Evolutionary conservation across 139 green algal species (phyloP).

Genomic region (Edaphochlamys debaryana): DNA sequence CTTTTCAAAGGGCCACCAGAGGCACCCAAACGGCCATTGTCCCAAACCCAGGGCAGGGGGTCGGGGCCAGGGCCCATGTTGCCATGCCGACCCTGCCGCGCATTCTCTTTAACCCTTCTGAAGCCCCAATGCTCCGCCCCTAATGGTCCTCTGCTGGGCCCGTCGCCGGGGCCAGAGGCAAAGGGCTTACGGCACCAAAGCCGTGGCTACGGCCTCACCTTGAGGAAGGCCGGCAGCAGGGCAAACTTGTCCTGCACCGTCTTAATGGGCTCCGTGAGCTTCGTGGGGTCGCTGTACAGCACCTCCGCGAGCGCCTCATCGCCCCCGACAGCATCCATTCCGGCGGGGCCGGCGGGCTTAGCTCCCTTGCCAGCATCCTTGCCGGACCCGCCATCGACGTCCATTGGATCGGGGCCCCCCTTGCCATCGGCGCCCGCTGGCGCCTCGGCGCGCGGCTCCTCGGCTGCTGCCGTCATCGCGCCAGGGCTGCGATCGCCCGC

Average conservation of each 20-base stretch:
- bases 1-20: no score
- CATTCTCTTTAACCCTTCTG: no score
- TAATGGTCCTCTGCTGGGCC: no score
- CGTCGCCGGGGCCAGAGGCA: no score
- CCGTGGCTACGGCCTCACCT: conserved; percentile 59
- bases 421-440: not conserved
- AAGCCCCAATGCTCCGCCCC: no score
- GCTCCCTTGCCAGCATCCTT: not conserved
- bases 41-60: no score
- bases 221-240: conserved; percentile 94
- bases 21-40: no score
- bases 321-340: conserved; percentile 12
- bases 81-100: no score
- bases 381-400: conserved; percentile 1
- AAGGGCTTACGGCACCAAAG: no score
- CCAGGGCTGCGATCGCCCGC: not conserved
- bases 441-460: not conserved
- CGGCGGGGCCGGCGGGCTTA: not conserved
- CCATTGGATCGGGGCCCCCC: not conserved
- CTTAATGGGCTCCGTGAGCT: conserved; percentile 84
- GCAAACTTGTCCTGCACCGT: conserved; percentile 93
- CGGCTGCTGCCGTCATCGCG: not conserved
- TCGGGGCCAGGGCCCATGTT: no score
- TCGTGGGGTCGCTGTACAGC: conserved; percentile 63
- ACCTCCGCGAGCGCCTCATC: conserved; percentile 69